Evolutionary conservation across 2,329 filamentous ascomycete species (phyloP).

Genomic region (Claviceps maximensis): DNA sequence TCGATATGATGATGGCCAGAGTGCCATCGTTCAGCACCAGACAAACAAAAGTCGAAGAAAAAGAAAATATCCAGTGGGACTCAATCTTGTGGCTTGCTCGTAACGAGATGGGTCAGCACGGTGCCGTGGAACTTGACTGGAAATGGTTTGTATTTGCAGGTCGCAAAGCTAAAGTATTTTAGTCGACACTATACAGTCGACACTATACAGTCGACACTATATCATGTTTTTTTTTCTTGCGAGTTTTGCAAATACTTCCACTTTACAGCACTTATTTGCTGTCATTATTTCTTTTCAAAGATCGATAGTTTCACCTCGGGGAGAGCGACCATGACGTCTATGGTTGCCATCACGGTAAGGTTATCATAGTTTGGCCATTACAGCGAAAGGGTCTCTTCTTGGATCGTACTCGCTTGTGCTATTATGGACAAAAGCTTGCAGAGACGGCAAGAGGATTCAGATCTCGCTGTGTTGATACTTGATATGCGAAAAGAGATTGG

Average conservation of each 20-base stretch:
- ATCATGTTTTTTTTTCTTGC: neutral
- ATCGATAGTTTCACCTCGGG: neutral
- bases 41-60: no score
- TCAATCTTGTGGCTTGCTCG: neutral
- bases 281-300: no score
- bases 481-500: conserved; percentile 1
- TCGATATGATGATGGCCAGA: neutral
- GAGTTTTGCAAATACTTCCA: neutral
- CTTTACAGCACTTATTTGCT: no score
- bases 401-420: no score
- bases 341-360: neutral
- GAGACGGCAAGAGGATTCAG: neutral
- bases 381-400: no score
- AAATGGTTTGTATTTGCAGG: neutral
- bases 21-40: no score
- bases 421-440: neutral
- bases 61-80: neutral
- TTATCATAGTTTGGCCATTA: neutral
- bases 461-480: neutral
- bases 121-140: neutral
- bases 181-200: neutral
- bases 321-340: neutral
- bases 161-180: neutral
- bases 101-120: neutral
- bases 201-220: neutral